Conservation (phyloP, 306 rosid species). For the Cicer arietinum region DNA sequence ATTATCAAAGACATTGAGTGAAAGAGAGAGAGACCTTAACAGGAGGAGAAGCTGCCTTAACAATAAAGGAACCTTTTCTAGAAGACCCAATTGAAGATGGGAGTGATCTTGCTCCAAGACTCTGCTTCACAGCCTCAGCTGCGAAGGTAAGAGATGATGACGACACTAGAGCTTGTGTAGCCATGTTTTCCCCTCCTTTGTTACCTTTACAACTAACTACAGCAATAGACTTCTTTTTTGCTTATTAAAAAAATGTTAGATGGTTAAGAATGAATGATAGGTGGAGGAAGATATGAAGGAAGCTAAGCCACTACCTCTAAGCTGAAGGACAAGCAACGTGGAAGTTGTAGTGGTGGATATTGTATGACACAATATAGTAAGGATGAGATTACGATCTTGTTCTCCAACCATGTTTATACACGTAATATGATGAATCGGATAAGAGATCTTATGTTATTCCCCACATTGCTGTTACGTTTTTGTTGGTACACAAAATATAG, state of each 20-base stretch:
- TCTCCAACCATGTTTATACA: constrained; percentile 66
- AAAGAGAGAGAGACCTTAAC: constrained; percentile 65
- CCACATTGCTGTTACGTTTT: background rate
- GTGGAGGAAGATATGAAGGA: constrained; percentile 39
- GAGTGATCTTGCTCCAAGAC: constrained; percentile 58
- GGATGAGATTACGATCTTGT: constrained; percentile 72
- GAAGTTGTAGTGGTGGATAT: constrained; percentile 63
- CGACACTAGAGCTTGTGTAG: constrained; percentile 82
- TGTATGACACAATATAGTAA: constrained; percentile 37
- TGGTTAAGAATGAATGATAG: constrained; percentile 40
- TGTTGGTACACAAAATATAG: background rate
- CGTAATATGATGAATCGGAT: constrained; percentile 61
- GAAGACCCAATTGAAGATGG: constrained; percentile 56
- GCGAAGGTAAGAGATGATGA: constrained; percentile 83
- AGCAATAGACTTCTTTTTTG: constrained; percentile 5
- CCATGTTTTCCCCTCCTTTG: constrained; percentile 51
- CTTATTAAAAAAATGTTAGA: constrained; percentile 9
- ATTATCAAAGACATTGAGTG: background rate
- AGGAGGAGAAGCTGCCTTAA: constrained; percentile 84
- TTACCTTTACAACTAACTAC: background rate
- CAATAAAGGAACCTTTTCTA: constrained; percentile 68
- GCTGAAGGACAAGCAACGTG: constrained; percentile 16
- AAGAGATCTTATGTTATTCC: constrained; percentile 52
- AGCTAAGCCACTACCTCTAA: constrained; percentile 50
- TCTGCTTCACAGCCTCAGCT: constrained; percentile 64